phyloP scores from a whole-genome alignment of 1,284 basidiomycete species.

The Leccinum subrobustum region DNA sequence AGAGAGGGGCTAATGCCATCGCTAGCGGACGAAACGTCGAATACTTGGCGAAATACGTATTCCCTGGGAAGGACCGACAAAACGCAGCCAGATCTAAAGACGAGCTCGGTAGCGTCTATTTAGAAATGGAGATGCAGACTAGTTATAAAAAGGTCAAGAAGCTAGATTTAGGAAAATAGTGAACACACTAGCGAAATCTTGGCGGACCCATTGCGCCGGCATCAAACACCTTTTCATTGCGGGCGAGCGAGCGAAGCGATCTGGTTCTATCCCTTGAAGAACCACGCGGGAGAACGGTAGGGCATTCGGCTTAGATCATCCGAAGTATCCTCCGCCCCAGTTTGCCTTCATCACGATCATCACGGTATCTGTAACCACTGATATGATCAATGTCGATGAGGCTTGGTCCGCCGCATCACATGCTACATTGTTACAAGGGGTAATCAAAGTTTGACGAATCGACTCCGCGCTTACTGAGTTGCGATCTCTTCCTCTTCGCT shows the following conservation, averaged over 20 bases:
- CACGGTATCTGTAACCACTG: constrained; percentile 20
- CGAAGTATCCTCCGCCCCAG: constrained; percentile 2
- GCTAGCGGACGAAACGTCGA: constrained; percentile 30
- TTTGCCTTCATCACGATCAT: constrained; percentile 9
- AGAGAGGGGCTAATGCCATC: constrained; percentile 17
- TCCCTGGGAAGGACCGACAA: constrained; percentile 31
- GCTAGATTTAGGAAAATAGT: constrained; percentile 27
- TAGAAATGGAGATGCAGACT: constrained; percentile 25
- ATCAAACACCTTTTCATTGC: constrained; percentile 24
- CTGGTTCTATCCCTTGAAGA: constrained; percentile 14
- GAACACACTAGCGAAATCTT: constrained; percentile 13
- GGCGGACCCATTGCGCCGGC: constrained; percentile 18
- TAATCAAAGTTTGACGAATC: constrained; percentile 22
- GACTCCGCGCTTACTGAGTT: constrained; percentile 18
- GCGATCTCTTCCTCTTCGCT: constrained; percentile 16
- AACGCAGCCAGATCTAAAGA: constrained; percentile 19
- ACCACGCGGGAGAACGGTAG: constrained; percentile 13
- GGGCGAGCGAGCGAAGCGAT: constrained; percentile 18
- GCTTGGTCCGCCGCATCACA: not conserved
- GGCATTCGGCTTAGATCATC: constrained; percentile 8
- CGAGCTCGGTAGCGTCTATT: constrained; percentile 33
- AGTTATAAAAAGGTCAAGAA: constrained; percentile 26
- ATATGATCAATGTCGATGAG: not conserved
- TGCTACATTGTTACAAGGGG: constrained; percentile 5
- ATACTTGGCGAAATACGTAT: constrained; percentile 33